Evolutionary conservation across 805 yeast species (phyloP).

Genomic region (Zygoascus flipseniorum): DNA sequence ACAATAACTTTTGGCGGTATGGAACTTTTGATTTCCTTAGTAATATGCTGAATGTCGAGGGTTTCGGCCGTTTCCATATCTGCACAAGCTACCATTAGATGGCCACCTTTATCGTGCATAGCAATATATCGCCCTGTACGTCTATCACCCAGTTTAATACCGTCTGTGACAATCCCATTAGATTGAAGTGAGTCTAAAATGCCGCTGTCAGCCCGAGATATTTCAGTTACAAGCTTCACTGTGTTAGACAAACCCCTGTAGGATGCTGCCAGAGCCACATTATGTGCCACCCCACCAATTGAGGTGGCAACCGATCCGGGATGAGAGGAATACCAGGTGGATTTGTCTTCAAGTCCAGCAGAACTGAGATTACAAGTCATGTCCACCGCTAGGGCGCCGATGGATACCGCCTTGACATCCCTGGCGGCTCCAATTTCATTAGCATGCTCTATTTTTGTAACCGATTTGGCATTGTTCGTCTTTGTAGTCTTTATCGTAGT

Average conservation of each 20-base stretch:
- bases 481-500: background rate
- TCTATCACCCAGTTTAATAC: slow-evolving; percentile 29
- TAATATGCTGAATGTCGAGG: slow-evolving; percentile 36
- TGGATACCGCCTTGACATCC: slow-evolving; percentile 21
- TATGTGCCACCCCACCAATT: slow-evolving; percentile 81
- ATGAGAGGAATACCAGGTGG: slow-evolving; percentile 48
- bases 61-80: slow-evolving; percentile 70
- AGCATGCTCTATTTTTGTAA: background rate
- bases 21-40: slow-evolving; percentile 28
- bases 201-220: slow-evolving; percentile 45
- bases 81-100: slow-evolving; percentile 66
- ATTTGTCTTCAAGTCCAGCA: slow-evolving; percentile 22
- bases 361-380: slow-evolving; percentile 44
- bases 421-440: background rate
- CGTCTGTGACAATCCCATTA: slow-evolving; percentile 28
- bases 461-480: background rate
- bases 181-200: slow-evolving; percentile 21
- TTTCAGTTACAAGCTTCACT: slow-evolving; percentile 44
- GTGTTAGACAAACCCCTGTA: slow-evolving; percentile 22
- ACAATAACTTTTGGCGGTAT: slow-evolving; percentile 43
- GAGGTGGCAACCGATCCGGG: slow-evolving; percentile 53
- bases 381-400: slow-evolving; percentile 77
- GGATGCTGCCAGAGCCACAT: slow-evolving; percentile 58
- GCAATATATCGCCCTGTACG: slow-evolving; percentile 69
- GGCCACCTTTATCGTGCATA: slow-evolving; percentile 54